Conservation (phyloP, 2,329 filamentous ascomycete genomes). For the Aspergillus sp. region DNA sequence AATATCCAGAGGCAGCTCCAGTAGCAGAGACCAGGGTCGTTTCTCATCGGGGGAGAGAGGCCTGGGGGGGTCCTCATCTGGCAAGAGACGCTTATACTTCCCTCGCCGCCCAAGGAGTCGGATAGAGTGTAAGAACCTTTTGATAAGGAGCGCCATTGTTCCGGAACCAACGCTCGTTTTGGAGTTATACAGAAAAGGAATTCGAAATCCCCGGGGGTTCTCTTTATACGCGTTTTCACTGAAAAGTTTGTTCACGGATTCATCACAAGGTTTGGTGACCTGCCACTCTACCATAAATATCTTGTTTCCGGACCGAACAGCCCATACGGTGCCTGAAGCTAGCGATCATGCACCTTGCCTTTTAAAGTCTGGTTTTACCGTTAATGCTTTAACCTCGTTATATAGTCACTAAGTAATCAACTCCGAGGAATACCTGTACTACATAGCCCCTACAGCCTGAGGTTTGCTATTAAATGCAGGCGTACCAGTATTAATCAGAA, state of each 20-base stretch:
- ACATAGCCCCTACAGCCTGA: too few species aligned
- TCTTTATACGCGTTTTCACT: background rate
- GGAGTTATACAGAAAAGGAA: too few species aligned
- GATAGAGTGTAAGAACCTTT: background rate
- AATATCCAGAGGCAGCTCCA: background rate
- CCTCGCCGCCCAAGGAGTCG: background rate
- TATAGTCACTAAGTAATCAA: too few species aligned
- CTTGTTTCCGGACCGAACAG: background rate
- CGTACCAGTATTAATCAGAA: too few species aligned
- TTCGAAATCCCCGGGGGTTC: too few species aligned
- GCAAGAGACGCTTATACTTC: background rate
- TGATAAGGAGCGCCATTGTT: background rate
- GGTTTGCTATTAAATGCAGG: too few species aligned
- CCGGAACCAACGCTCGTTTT: slow-evolving; percentile 32
- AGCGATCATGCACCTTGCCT: too few species aligned
- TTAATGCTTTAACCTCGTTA: too few species aligned
- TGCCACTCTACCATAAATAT: background rate
- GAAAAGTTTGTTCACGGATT: background rate
- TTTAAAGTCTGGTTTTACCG: too few species aligned
- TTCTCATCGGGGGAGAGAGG: background rate
- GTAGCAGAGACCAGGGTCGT: background rate
- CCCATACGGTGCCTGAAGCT: too few species aligned
- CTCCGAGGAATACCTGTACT: too few species aligned
- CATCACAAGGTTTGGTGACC: background rate
- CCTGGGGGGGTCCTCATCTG: background rate